Evolutionary conservation across 1,284 basidiomycete species (phyloP).

Genomic region (Ceratobasidium sp.): DNA sequence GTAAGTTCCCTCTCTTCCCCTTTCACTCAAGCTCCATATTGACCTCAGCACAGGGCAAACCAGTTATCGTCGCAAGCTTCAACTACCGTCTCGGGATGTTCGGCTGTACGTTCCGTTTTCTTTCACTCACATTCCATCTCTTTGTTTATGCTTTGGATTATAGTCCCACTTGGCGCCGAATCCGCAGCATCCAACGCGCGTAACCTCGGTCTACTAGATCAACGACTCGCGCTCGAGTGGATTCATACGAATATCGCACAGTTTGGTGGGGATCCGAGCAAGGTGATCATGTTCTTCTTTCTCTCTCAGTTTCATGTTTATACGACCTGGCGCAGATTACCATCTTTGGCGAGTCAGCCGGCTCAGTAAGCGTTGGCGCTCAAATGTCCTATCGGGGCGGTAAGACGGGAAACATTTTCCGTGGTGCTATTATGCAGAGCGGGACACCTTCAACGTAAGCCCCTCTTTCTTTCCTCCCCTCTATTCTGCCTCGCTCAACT

Average conservation of each 20-base stretch:
- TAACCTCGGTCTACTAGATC: constrained; percentile 61
- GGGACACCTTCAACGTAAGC: constrained; percentile 46
- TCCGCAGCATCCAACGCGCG: constrained; percentile 55
- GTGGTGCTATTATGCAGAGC: constrained; percentile 49
- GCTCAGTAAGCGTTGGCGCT: constrained; percentile 51
- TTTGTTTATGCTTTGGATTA: constrained; percentile 34
- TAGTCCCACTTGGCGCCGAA: constrained; percentile 52
- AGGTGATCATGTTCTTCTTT: constrained; percentile 51
- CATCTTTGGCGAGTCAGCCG: constrained; percentile 55
- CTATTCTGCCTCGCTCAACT: background rate
- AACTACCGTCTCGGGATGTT: constrained; percentile 65
- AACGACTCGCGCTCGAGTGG: constrained; percentile 64
- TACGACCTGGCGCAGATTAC: constrained; percentile 46
- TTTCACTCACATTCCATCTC: constrained; percentile 36
- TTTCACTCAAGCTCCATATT: background rate
- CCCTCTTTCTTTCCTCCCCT: background rate
- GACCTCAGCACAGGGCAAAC: constrained; percentile 51
- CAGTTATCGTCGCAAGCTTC: constrained; percentile 60
- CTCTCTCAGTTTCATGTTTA: background rate
- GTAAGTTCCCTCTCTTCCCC: constrained; percentile 12
- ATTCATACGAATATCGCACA: constrained; percentile 61
- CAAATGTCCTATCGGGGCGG: constrained; percentile 51
- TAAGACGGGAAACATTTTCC: constrained; percentile 43
- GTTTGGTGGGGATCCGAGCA: constrained; percentile 64
- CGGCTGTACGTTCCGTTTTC: constrained; percentile 63